Evolutionary conservation across 306 rosid genomes (phyloP), one percentile per base, ranked within the genome.

Genomic region (Prunus mume): DNA sequence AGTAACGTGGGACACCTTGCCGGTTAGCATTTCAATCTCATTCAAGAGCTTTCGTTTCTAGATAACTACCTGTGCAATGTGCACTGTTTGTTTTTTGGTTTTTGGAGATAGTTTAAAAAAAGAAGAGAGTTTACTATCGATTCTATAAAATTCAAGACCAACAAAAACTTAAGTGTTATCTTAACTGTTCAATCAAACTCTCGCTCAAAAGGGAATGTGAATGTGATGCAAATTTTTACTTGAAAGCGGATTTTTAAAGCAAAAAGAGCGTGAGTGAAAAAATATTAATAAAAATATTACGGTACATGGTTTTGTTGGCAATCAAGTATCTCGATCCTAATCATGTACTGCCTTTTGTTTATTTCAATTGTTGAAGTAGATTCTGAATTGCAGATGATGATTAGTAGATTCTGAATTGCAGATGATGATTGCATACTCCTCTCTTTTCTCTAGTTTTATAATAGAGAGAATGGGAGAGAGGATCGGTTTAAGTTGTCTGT

Each of bases 401-500:
- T 90, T 60, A 72, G 52, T 19, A 65, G 69, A 73, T 69, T 78
- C 74, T 83, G 55, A 47, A 75, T 58, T 85, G 81, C 88, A 90
- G 91, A 88, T 88, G 90, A 85, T 86, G 91, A 76, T 90, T 60
- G 91, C 84, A 20, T 82, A 78, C 71, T 84, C 88, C 73, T 85
- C 91, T 11, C 86, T 90, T 85, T 83, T 88, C 51, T 86, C 91
- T 68, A 78, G 85, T 80, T 82, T 88, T 80, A 61, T 85, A 43
- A 80, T 83, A 20, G 93, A 90, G 85, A 88, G 90, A 86, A 46
- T 82, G 60, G 82, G 96, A 70, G 79, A 45, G 66, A 78, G 78
- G 75, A 84, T 81, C 34, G 91, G 93, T 20, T 32, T 87, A 22
- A 82, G 84, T 49, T 82, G 84, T 76, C 72, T 84, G 77, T 76